phyloP scores from a whole-genome alignment of 495 filamentous ascomycete species.

The Annulohypoxylon bovei region DNA sequence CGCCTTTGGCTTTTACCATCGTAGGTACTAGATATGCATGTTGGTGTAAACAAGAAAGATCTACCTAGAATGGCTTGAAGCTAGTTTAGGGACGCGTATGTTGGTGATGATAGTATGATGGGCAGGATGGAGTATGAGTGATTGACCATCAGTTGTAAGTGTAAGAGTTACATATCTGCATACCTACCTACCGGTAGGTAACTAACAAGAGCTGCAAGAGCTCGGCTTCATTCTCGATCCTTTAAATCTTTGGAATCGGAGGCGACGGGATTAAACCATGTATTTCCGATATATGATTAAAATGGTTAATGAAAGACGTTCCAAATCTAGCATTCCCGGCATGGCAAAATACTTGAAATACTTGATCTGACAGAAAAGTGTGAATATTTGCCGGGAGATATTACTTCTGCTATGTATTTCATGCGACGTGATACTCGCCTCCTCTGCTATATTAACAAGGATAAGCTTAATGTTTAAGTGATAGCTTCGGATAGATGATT shows the following conservation, averaged over 20 bases:
- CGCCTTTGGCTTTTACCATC: not conserved
- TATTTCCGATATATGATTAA: not conserved
- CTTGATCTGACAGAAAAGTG: constrained; percentile 4
- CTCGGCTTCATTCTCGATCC: not conserved
- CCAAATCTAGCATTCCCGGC: constrained; percentile 4
- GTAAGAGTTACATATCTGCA: constrained; percentile 4
- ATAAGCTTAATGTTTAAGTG: constrained; percentile 32
- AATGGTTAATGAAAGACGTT: constrained; percentile 5
- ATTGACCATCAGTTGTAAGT: not conserved
- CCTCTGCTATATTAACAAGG: constrained; percentile 20
- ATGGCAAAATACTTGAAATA: not conserved
- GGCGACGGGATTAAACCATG: constrained; percentile 2
- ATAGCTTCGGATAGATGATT: constrained; percentile 26
- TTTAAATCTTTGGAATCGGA: constrained; percentile 10
- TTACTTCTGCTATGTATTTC: constrained; percentile 7
- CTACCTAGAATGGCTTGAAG: not conserved
- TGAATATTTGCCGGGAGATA: constrained; percentile 16
- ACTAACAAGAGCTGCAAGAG: not conserved
- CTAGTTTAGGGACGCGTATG: not conserved
- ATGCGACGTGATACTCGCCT: constrained; percentile 19
- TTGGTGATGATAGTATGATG: constrained; percentile 4
- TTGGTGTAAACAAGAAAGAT: not conserved
- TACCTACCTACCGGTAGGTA: too few species aligned
- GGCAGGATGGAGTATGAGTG: not conserved
- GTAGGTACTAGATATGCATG: constrained; percentile 1